phyloP scores from a whole-genome alignment of 2,329 filamentous ascomycete species.

The Cercospora sojina region DNA sequence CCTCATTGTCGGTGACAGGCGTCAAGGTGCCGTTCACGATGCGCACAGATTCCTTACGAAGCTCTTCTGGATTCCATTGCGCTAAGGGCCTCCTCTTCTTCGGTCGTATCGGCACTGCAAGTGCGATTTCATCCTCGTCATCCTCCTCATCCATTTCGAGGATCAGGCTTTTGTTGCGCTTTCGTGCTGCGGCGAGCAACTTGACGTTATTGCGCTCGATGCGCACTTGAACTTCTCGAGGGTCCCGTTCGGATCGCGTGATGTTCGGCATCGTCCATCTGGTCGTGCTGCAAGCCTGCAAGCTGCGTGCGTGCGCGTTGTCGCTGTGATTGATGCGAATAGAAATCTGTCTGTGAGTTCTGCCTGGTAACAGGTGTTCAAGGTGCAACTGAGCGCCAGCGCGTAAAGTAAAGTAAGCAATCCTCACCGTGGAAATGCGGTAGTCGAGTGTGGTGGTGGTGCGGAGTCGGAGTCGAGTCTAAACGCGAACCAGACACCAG shows the following conservation, averaged over 20 bases:
- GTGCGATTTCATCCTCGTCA: not conserved
- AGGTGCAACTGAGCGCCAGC: not conserved
- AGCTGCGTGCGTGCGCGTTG: not conserved
- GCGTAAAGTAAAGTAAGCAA: not conserved
- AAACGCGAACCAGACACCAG: slow-evolving; percentile 8
- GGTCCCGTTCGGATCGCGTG: not conserved
- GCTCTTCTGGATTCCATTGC: not conserved
- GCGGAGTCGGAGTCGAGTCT: not conserved
- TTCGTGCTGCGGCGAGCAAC: not conserved
- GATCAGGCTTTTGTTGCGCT: not conserved
- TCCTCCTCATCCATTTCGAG: not conserved
- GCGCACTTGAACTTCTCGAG: not conserved
- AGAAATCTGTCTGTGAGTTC: not conserved
- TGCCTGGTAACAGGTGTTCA: not conserved
- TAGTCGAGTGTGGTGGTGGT: slow-evolving; percentile 6
- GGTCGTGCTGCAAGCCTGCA: not conserved
- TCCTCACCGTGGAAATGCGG: not conserved
- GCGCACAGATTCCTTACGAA: not conserved
- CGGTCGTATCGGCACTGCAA: not conserved
- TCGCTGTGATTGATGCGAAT: not conserved
- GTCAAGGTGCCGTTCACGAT: not conserved
- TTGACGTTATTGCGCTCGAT: not conserved
- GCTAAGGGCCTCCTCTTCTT: not conserved
- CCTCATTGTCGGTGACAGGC: not conserved
- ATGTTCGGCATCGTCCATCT: not conserved